Percentiles rank a stretch among this genome's conserved stretches.
These are phyloP conservation scores for Fusarium caatingaense DNA, from an alignment of 2,329 filamentous ascomycete species.

Conservation along the genomic window DNA sequence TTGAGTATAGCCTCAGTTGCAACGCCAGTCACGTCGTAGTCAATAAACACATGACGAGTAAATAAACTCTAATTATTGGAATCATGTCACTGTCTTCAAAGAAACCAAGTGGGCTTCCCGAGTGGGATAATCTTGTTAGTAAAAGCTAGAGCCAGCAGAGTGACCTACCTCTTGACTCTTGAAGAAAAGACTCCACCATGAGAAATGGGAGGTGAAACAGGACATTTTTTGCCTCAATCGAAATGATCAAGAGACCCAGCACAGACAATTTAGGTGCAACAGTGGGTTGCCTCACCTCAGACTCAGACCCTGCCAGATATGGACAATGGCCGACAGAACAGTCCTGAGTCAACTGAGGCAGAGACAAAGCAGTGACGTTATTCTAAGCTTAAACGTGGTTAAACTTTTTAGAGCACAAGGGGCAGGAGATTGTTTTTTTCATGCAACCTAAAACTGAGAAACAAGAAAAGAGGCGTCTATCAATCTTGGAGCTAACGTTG, in stretches of 20 bases:
- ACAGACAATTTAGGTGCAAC: constrained; percentile 14
- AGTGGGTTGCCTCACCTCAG: constrained; percentile 25
- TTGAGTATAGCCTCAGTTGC: constrained; percentile 1
- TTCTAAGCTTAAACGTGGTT: constrained; percentile 24
- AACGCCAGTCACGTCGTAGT: constrained; percentile 25
- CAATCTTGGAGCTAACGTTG: neutral
- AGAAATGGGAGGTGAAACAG: constrained; percentile 11
- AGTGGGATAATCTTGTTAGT: constrained; percentile 3
- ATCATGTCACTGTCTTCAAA: neutral
- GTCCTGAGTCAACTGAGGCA: neutral
- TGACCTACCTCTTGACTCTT: neutral
- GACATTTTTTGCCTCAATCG: constrained; percentile 4
- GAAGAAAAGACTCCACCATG: neutral
- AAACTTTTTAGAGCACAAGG: constrained; percentile 3
- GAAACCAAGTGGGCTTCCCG: neutral
- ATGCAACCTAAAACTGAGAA: neutral
- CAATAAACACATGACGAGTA: neutral
- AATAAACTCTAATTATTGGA: neutral
- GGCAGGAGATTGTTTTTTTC: constrained; percentile 2
- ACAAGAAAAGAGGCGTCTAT: neutral
- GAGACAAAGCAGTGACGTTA: neutral
- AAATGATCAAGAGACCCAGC: constrained; percentile 2
- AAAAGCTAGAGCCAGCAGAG: neutral
- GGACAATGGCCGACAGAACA: neutral
- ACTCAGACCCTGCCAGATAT: constrained; percentile 25